Base-by-base conservation (phyloP, 805 yeast species). In the Candida taoyuanica region DNA sequence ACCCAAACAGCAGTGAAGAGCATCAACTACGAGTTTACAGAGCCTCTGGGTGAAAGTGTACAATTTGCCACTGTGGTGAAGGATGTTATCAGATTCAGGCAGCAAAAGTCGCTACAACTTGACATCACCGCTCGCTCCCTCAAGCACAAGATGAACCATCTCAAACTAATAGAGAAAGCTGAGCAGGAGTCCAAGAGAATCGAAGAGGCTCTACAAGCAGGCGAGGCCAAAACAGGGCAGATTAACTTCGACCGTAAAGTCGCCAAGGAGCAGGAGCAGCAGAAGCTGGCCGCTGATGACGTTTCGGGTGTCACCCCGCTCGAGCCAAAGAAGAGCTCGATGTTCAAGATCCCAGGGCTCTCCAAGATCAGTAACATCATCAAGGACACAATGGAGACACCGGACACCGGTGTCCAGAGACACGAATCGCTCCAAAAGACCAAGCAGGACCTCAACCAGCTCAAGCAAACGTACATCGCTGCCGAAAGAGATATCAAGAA, bases 31-130 rank as follows among this genome's bases (percentile, higher is more conserved):
- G 75, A 76, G 38, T 80, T 79, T 49, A 70, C 76, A 7, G 87
- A 81, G 53, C 86, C 86, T 3, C 59, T 81, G 33, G 80, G 80
- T 1, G 87, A 81, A 53, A 74, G 78, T n/a, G 85, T 78, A 2
- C 85, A 81, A 51, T 73, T 74, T 55, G 74, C 83, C 0, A 59
- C 66, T 4, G 77, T 78, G 3, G 71, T 80, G 12, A 68, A 78
- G 30, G 65, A 69, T 14, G 71, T 80, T 6, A 59, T 71, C 33
- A 76, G 73, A 55, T 81, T 67, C 51, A 71, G 81, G 39, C 67
- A 70, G 24, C 71, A 68, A 48, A 72, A 73, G 37, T 67, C 72
- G 3, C 45, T 71, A 18, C 77, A 73, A 46, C 53, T 58, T 32
- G 76, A 68, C 37, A 56, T 72, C 44, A 60, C 72, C 7, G 48